Base-by-base conservation (phyloP, 768 basidiomycete species). In the Crassisporium funariophilum region DNA sequence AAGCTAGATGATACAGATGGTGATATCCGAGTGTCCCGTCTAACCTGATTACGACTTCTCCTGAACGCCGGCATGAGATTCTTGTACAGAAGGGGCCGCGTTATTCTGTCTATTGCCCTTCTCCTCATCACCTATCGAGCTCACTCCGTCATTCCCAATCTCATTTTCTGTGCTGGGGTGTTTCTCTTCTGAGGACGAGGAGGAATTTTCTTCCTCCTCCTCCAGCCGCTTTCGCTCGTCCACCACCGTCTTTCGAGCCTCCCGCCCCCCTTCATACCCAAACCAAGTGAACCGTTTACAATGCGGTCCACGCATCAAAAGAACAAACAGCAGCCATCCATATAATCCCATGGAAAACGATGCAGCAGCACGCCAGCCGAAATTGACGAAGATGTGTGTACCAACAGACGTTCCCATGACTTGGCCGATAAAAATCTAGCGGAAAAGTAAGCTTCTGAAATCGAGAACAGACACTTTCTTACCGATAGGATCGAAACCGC, bases 361-460 rank as follows among this genome's bases (percentile, higher is more conserved):
- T 0, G 87, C 83, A 2, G 76, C 78, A 0, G 86, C 74, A 25
- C 81, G 73, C 88, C 88, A 91, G 12, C 91, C 91, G 53, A 79
- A 68, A 11, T 69, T 54, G 21, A 84, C 74, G 66, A 89, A 93
- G 2, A 92, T 76, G 25, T 78, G 63, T 0, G 88, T 86, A 22
- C 88, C 84, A 0, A 84, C 83, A 0, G 86, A 75, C 0, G 89
- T 91, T 13, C 91, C 91, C 66, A 87, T 83, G 8, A 91, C 86
- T 69, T 92, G 89, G 0, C 91, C 91, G 17, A 88, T 74, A 64
- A 90, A 89, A 22, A 86, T 65, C 77, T 79, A 34, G 19, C 35
- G 25, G 19, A 45, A 39, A 41, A 36, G 16, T 10, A 19, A 35
- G 37, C 9, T 31, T 11, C 15, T 40, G n/a, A 16, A 49, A 44